Evolutionary conservation across 257 asterid genomes (phyloP), one percentile per base, ranked within the genome.

Genomic region (Petunia secreta): DNA sequence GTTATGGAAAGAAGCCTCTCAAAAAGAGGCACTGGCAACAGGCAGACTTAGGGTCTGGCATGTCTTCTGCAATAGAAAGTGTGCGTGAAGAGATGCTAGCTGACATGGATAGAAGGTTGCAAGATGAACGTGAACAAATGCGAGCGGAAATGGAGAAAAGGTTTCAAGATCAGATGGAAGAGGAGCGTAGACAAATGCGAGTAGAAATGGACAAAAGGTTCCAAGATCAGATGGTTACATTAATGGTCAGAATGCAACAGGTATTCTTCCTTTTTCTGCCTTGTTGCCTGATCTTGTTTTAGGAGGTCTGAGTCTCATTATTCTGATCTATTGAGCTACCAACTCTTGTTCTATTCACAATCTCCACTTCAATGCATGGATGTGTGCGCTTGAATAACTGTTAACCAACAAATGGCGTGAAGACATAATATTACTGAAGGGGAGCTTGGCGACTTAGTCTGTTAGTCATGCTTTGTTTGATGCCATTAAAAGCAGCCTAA

Each of bases 161-260:
- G 43, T 69, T 69, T 69, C 41, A 69, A 48, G 43, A 55, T 10
- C 77, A 25, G 58, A 69, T 69, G 58, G 59, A 69, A 69, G 59
- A 46, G 59, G 77, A 25, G 77, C 77, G 77, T 52, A 10, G 25
- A 69, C 59, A 46, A 69, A 69, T 69, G 77, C 59, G 59, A 69
- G 9, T 69, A 69, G 77, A 69, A 46, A 69, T 69, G 10, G 77
- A 43, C 59, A 69, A 69, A 69, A 69, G 77, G 77, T 44, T 69
- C 77, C 77, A 69, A 69, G 77, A 69, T 69, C 57, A 69, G 25
- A 46, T 69, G 77, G 77, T 59, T 69, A 10, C 55, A 44, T 48
- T 69, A 69, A 69, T 69, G 43, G 77, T 69, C 39, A 14, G 59
- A 25, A 69, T 69, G 77, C 77, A 69, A 69, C 77, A 69, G 77